phyloP scores from a whole-genome alignment of 139 green algal genomes.

The Parachlorella kessleri region DNA sequence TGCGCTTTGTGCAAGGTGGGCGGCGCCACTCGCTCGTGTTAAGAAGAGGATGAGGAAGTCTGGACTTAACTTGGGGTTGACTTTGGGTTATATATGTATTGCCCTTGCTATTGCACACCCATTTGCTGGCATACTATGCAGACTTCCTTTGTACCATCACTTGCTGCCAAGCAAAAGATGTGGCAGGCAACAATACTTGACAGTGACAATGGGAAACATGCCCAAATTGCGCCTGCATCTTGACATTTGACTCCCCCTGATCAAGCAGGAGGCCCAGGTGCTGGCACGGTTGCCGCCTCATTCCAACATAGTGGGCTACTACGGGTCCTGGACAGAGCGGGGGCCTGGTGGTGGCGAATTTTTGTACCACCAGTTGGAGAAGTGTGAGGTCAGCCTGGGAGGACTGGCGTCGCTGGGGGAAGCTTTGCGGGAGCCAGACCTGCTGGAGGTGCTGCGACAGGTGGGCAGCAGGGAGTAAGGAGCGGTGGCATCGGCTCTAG shows the following conservation, averaged over 20 bases:
- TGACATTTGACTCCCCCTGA: too few species aligned
- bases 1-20: slow-evolving; percentile 2
- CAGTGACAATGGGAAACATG: too few species aligned
- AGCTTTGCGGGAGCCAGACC: slow-evolving; percentile 59
- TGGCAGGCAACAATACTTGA: too few species aligned
- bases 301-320: slow-evolving; percentile 86
- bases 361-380: slow-evolving; percentile 92
- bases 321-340: slow-evolving; percentile 80
- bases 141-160: too few species aligned
- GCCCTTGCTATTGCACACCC: too few species aligned
- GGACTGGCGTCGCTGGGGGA: slow-evolving; percentile 11
- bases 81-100: too few species aligned
- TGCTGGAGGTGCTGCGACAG: slow-evolving; percentile 78
- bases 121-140: too few species aligned
- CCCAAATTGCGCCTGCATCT: too few species aligned
- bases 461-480: slow-evolving; percentile 27
- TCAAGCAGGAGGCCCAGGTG: slow-evolving; percentile 88
- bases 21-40: too few species aligned
- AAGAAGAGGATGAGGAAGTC: not conserved
- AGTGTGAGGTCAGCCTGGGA: slow-evolving; percentile 59
- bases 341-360: slow-evolving; percentile 48
- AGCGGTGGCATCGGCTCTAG: not conserved
- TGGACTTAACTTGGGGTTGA: too few species aligned
- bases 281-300: slow-evolving; percentile 74
- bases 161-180: too few species aligned